These are phyloP conservation scores for Elsinoe fawcettii DNA, from an alignment of 2,329 filamentous ascomycete genomes.

Conservation along the genomic window DNA sequence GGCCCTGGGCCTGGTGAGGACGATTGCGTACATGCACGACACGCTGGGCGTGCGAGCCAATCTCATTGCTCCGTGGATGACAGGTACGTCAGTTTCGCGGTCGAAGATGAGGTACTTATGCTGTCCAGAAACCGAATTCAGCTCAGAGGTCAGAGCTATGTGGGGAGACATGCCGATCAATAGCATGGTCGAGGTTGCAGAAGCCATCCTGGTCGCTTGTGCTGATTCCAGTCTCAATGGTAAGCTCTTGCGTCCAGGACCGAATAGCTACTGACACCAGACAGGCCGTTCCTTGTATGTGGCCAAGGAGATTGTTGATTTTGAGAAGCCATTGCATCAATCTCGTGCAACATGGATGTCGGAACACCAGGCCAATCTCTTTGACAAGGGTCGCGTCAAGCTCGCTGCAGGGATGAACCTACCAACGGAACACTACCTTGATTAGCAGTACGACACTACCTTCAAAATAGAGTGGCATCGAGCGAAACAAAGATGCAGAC, in stretches of 20 bases:
- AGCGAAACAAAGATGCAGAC: background rate
- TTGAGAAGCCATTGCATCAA: background rate
- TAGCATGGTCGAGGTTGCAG: slow-evolving; percentile 1
- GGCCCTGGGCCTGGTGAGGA: background rate
- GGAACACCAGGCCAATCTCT: background rate
- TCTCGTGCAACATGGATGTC: background rate
- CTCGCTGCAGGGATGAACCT: slow-evolving; percentile 1
- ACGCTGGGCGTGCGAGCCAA: background rate
- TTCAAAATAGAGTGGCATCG: background rate
- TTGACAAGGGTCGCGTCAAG: slow-evolving; percentile 1
- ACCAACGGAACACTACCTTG: background rate
- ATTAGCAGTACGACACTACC: background rate
- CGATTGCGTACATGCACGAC: background rate
- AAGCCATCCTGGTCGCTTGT: slow-evolving; percentile 2
- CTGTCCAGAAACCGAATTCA: slow-evolving; percentile 2
- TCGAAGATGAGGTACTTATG: background rate
- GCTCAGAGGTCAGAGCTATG: background rate
- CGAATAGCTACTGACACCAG: background rate
- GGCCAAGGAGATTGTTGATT: slow-evolving; percentile 5
- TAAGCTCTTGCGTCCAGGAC: background rate
- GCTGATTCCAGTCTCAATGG: background rate
- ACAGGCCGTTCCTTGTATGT: background rate
- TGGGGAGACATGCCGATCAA: slow-evolving; percentile 9
- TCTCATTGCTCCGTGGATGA: slow-evolving; percentile 11
- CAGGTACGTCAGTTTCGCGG: background rate